phyloP scores from a whole-genome alignment of 192 early-diverging fungal genomes.

The Coemansia guatemalensis region DNA sequence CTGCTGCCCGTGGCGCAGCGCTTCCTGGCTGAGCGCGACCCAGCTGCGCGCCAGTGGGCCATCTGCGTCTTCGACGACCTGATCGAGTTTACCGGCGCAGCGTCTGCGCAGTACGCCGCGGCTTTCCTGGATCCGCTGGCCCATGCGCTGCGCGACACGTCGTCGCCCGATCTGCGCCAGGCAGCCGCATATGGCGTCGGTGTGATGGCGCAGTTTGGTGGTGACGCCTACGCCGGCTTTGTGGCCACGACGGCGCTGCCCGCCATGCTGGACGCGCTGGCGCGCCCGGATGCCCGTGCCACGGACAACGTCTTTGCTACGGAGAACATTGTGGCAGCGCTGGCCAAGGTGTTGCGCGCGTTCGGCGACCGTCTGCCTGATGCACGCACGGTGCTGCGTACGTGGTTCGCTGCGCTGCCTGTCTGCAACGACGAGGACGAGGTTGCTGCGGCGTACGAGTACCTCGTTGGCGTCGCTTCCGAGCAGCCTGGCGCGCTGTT shows the following conservation, averaged over 20 bases:
- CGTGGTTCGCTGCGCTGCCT: constrained; percentile 83
- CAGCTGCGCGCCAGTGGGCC: constrained; percentile 83
- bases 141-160: constrained; percentile 38
- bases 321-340: constrained; percentile 90
- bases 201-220: constrained; percentile 87
- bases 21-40: constrained; percentile 66
- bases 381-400: constrained; percentile 58
- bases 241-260: constrained; percentile 69
- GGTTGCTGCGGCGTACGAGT: constrained; percentile 73
- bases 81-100: constrained; percentile 84
- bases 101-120: constrained; percentile 67
- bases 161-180: constrained; percentile 79
- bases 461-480: constrained; percentile 67
- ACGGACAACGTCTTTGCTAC: constrained; percentile 82
- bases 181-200: constrained; percentile 93
- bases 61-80: constrained; percentile 92
- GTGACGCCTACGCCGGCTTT: constrained; percentile 73
- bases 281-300: constrained; percentile 61
- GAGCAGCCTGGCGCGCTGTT: constrained; percentile 48
- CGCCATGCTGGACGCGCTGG: constrained; percentile 71
- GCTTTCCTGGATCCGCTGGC: constrained; percentile 39
- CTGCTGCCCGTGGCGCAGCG: constrained; percentile 70
- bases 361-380: constrained; percentile 60
- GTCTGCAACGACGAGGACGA: constrained; percentile 88
- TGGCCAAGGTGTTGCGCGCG: constrained; percentile 84